Base-by-base conservation (phyloP, 2,329 filamentous ascomycete genomes). In the Talaromyces sp. region DNA sequence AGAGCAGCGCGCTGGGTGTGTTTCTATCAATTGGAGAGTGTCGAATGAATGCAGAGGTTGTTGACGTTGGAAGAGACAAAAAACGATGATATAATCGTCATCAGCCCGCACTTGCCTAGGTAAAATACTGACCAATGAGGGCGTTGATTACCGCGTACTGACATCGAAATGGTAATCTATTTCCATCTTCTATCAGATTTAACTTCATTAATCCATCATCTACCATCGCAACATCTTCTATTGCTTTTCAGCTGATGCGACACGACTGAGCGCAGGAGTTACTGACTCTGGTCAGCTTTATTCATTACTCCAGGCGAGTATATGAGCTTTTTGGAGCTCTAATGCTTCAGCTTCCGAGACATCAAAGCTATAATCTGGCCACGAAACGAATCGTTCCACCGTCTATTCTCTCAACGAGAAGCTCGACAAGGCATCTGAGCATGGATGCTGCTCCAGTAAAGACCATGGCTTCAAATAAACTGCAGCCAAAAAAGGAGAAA, bases 401-500 rank as follows among this genome's bases (percentile, higher is more conserved):
- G 10, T 56, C 49, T 31, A 40, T 22, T 15, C 3, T n/a, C 17
- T 22, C 36, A 45, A 40, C n/a, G 13, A 27, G 13, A 31, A 34
- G 5, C 27, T 25, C 6, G 22, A 36, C 61, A 25, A 56, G 6
- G 17, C 34, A 15, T 43, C 19, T 5, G 8, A 59, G 22, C 31
- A 31, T 29, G 22, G 36, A 45, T 11, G 31, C 22, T 17, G 19
- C 61, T 4, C 22, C 51, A 27, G 13, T 47, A 1, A 17, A 38
- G 29, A 63, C 43, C 4, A 54, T 53, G 59, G 10, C 43, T 17
- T 10, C 53, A 8, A 36, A 51, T 31, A 54, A 19, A 1, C 17
- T 34, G 15, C 36, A 27, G 17, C 10, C 36, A n/a, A 59, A 68
- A 68, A 66, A 45, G 58, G 67, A 71, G 56, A 75, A 75, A 64